Evolutionary conservation across 306 rosid genomes (phyloP), one percentile per base, ranked within the genome.

Genomic region (Abrus pulchellus): DNA sequence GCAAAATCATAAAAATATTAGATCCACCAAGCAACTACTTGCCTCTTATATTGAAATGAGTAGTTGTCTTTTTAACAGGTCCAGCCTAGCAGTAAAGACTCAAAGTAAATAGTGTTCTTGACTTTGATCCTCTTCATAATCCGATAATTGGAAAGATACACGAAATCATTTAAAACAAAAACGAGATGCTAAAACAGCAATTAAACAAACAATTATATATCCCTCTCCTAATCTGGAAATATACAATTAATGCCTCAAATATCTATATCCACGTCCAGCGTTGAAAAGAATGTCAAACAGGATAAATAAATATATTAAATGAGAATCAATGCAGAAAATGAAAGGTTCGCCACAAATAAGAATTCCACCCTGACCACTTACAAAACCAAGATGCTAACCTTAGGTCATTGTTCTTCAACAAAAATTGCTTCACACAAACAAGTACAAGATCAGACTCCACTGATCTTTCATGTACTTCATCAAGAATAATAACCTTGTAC

Each of bases 381-480:
- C 14, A 52, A 50, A 80, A 67, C 75, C 68, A 77, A 66, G 74
- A 78, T 44, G 68, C 83, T 77, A 69, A 94, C 98, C 98, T 94
- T 74, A 92, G 77, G 84, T 92, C 91, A 20, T 85, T 87, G 80
- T 88, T 88, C 90, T 79, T 92, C 80, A 87, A 74, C 87, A 94
- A 77, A 87, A 90, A 92, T 75, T 94, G 98, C 89, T 94, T 94
- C 73, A 94, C 88, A 77, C 90, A 92, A 47, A 89, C 97, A 78
- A 94, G 97, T 82, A 90, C 94, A 57, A 94, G 96, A 87, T 94
- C 98, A 61, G 98, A 94, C 85, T 94, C 98, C 62, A 87, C 90
- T 12, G 98, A 94, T 92, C 97, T 90, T 89, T 94, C 98, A 84
- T 94, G 98, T 38, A 94, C 98, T 88, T 94, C 98, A 74, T 94